phyloP scores from a whole-genome alignment of 2,329 filamentous ascomycete genomes.

The Aspergillus candidus region DNA sequence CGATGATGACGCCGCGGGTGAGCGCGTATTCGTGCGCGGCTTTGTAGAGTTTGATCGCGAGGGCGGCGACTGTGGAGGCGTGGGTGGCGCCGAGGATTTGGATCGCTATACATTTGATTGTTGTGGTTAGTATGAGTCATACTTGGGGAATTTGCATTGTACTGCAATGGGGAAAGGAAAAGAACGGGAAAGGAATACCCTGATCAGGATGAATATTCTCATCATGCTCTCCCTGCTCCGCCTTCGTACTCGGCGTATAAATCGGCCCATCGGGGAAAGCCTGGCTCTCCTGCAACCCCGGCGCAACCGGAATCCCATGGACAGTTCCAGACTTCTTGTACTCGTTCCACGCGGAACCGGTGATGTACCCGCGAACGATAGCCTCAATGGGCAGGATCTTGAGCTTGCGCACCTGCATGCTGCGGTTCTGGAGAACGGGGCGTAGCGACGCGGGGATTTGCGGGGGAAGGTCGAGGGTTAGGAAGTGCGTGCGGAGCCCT shows the following conservation, averaged over 20 bases:
- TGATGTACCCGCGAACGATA: slow-evolving; percentile 86
- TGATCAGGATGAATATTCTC: slow-evolving; percentile 75
- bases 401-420: slow-evolving; percentile 70
- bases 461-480: slow-evolving; percentile 52
- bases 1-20: slow-evolving; percentile 66
- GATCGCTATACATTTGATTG: slow-evolving; percentile 39
- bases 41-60: slow-evolving; percentile 60
- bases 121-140: neutral
- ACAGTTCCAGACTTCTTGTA: slow-evolving; percentile 69
- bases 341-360: slow-evolving; percentile 77
- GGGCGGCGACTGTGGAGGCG: slow-evolving; percentile 58
- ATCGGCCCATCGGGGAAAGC: slow-evolving; percentile 61
- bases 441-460: slow-evolving; percentile 45
- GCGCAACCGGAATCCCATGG: slow-evolving; percentile 65
- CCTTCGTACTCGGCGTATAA: slow-evolving; percentile 81
- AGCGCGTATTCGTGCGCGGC: slow-evolving; percentile 40
- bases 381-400: slow-evolving; percentile 73
- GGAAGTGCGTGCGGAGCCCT: slow-evolving; percentile 56
- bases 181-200: slow-evolving; percentile 42
- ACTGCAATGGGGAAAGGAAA: no score
- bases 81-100: slow-evolving; percentile 60
- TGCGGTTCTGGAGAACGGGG: slow-evolving; percentile 55
- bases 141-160: neutral
- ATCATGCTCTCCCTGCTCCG: slow-evolving; percentile 69
- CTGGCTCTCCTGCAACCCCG: slow-evolving; percentile 64